Percentiles rank a stretch among this genome's conserved stretches.
phyloP scores from a whole-genome alignment of 2,329 filamentous ascomycete species.

The Cercospora zeae-maydis region DNA sequence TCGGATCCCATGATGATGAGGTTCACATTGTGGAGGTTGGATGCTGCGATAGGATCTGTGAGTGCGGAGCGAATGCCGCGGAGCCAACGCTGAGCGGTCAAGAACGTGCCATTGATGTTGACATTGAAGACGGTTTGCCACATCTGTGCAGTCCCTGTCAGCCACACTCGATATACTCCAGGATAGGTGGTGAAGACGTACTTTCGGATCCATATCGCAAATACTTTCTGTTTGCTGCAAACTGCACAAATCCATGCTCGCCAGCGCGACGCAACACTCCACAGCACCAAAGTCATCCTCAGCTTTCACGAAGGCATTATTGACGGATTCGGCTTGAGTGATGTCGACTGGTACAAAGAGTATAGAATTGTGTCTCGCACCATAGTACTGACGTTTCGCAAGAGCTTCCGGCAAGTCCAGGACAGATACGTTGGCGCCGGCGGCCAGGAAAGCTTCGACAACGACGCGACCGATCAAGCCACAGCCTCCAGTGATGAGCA shows the following conservation, averaged over 20 bases:
- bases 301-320: conserved; percentile 38
- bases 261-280: conserved; percentile 44
- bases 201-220: conserved; percentile 40
- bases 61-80: conserved; percentile 35
- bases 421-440: conserved; percentile 42
- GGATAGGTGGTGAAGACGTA: background rate
- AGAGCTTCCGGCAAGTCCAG: conserved; percentile 23
- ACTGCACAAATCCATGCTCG: conserved; percentile 44
- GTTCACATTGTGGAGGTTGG: conserved; percentile 36
- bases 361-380: conserved; percentile 7
- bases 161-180: background rate
- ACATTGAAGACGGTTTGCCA: conserved; percentile 43
- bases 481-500: conserved; percentile 43
- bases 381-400: conserved; percentile 1
- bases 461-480: conserved; percentile 42
- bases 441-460: conserved; percentile 42
- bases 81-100: conserved; percentile 45
- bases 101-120: conserved; percentile 45
- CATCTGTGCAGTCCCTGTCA: conserved; percentile 21
- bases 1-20: conserved; percentile 48
- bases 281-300: conserved; percentile 38
- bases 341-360: conserved; percentile 30
- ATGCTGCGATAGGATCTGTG: conserved; percentile 9
- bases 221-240: conserved; percentile 40
- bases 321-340: conserved; percentile 34